These are phyloP conservation scores for Helotiales sp. DNA, from an alignment of 2,329 filamentous ascomycete genomes.

Conservation along the genomic window DNA sequence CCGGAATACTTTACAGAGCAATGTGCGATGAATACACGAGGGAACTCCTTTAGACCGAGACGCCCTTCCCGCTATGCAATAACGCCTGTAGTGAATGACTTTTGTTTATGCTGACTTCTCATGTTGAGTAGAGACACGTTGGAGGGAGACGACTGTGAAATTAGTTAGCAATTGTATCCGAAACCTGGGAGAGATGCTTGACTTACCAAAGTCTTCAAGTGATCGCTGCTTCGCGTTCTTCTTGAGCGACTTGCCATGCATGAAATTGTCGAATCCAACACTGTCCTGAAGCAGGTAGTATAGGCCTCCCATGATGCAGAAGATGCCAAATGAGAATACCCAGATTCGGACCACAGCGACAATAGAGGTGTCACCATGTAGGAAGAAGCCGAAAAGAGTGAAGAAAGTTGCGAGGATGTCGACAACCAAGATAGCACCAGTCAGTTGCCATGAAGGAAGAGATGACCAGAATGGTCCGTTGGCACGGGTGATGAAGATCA, in stretches of 20 bases:
- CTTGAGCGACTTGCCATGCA: slow-evolving; percentile 87
- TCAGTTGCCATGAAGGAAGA: slow-evolving; percentile 81
- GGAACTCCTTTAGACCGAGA: not conserved
- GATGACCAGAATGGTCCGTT: slow-evolving; percentile 92
- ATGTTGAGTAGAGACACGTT: slow-evolving; percentile 89
- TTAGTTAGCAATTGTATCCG: slow-evolving; percentile 46
- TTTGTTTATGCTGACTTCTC: slow-evolving; percentile 73
- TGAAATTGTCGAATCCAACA: slow-evolving; percentile 82
- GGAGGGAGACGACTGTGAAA: slow-evolving; percentile 74
- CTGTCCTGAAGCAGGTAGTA: slow-evolving; percentile 84
- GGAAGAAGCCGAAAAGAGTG: slow-evolving; percentile 83
- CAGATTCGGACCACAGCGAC: slow-evolving; percentile 86
- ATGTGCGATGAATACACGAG: not conserved
- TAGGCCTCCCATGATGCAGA: slow-evolving; percentile 73
- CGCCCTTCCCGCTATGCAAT: not conserved
- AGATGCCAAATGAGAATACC: slow-evolving; percentile 89
- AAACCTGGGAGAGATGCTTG: slow-evolving; percentile 12
- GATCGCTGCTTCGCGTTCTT: slow-evolving; percentile 80
- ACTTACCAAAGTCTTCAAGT: slow-evolving; percentile 86
- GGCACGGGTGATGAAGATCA: slow-evolving; percentile 94
- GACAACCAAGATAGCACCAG: slow-evolving; percentile 75
- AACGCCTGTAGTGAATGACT: not conserved
- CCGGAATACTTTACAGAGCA: slow-evolving; percentile 4
- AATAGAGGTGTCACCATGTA: slow-evolving; percentile 67
- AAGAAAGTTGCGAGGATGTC: slow-evolving; percentile 85